Evolutionary conservation across 1,284 basidiomycete species (phyloP).

Genomic region (Afroboletus lepidellus): DNA sequence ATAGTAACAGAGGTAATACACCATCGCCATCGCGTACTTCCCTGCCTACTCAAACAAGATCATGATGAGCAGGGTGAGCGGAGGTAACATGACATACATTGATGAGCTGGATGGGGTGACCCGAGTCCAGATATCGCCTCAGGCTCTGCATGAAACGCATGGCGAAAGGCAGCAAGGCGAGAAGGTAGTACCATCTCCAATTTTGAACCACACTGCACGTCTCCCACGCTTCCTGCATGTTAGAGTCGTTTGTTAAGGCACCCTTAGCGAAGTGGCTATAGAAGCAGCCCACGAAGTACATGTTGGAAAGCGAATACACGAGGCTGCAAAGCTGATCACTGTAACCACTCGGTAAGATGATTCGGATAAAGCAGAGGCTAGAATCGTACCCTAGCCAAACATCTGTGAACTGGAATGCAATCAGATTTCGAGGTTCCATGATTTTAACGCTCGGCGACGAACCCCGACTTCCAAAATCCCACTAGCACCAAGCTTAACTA

Average conservation of each 20-base stretch:
- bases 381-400: slow-evolving; percentile 75
- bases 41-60: slow-evolving; percentile 56
- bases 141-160: slow-evolving; percentile 83
- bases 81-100: slow-evolving; percentile 53
- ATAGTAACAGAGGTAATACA: slow-evolving; percentile 65
- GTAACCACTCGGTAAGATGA: slow-evolving; percentile 12
- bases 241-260: slow-evolving; percentile 8
- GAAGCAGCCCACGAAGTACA: slow-evolving; percentile 75
- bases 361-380: slow-evolving; percentile 19
- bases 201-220: slow-evolving; percentile 22
- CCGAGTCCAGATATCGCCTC: slow-evolving; percentile 81
- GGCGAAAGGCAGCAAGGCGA: slow-evolving; percentile 61
- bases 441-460: slow-evolving; percentile 19
- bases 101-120: slow-evolving; percentile 74
- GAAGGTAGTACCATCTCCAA: slow-evolving; percentile 60
- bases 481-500: slow-evolving; percentile 64
- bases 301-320: slow-evolving; percentile 68
- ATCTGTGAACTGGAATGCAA: slow-evolving; percentile 58
- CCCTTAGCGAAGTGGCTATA: slow-evolving; percentile 42
- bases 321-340: slow-evolving; percentile 86
- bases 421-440: neutral
- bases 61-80: slow-evolving; percentile 8
- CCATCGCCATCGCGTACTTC: slow-evolving; percentile 71
- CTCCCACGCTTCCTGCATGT: slow-evolving; percentile 21
- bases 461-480: slow-evolving; percentile 78